A percentile compares a stretch with the other conserved stretches of the same genome.
Evolutionary conservation across 352 stramenopile genomes (phyloP).

Genomic region (Phytophthora tentaculata): DNA sequence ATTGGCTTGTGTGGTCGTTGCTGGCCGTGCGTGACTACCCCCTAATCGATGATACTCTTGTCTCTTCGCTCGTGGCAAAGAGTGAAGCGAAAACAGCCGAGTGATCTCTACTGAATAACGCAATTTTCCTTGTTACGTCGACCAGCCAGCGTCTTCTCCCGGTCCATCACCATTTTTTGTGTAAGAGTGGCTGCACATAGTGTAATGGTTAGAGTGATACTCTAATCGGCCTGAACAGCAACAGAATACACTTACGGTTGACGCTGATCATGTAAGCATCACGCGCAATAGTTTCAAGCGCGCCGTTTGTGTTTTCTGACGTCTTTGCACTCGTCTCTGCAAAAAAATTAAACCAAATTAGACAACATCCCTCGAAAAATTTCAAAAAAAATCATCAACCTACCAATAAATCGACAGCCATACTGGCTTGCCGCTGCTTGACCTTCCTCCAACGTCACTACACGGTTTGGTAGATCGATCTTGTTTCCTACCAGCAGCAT

Average conservation of each 20-base stretch:
- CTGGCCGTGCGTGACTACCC: conserved; percentile 19
- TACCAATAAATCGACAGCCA: conserved; percentile 89
- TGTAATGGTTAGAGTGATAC: conserved; percentile 14
- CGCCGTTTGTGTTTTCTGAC: conserved; percentile 86
- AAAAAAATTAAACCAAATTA: conserved; percentile 22
- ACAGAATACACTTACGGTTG: conserved; percentile 66
- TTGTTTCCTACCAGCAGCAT: conserved; percentile 94
- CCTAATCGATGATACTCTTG: conserved; percentile 6
- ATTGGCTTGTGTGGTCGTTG: conserved; percentile 35
- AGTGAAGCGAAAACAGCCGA: conserved; percentile 1
- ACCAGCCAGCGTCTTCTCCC: conserved; percentile 74
- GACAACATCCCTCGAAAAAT: no score
- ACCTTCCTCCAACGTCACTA: conserved; percentile 80
- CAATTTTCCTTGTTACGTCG: conserved; percentile 86
- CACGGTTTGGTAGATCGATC: conserved; percentile 89
- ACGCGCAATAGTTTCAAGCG: conserved; percentile 85
- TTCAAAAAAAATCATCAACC: neutral
- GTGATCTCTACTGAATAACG: conserved; percentile 57
- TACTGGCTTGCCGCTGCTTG: conserved; percentile 84
- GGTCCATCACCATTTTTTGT: conserved; percentile 82
- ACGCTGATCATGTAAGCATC: conserved; percentile 88
- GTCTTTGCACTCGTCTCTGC: conserved; percentile 91
- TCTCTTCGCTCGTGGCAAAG: conserved; percentile 8
- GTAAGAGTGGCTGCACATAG: conserved; percentile 62
- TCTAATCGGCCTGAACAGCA: neutral